Evolutionary conservation across 2,329 filamentous ascomycete species (phyloP), one percentile per base, ranked within the genome.

Genomic region (Alternaria sp.): DNA sequence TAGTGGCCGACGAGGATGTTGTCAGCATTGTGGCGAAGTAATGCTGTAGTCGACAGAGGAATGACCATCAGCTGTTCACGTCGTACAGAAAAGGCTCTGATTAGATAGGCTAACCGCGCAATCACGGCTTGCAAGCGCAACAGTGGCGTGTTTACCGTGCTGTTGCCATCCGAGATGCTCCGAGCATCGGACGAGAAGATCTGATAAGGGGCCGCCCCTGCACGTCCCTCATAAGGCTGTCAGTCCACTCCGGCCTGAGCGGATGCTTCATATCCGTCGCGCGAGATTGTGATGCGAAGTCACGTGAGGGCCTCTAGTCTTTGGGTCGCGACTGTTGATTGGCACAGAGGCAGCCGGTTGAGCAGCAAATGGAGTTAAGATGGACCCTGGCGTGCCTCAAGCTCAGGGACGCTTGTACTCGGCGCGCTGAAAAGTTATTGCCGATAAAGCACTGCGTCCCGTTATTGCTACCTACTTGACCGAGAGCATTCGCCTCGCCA

Each of bases 1-100:
- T 87, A 12, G 94, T 99, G 28, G 76, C 82, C 6, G 88, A 90
- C 70, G 88, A 89, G 77, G 88, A 90, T 80, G 88, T 90, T 54
- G 87, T 90, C 48, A 88, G 86, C 56, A 89, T 90, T 73, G 86
- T 90, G 58, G 74, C 75, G 7, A 78, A 75, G 56, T 77, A 57
- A 46, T 39, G 18, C 30, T 36, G 46, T 49, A 24, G 14, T 26
- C 6, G 36, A 41, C 5, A 28, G 14, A 32, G 20, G 51, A 30
- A 43, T 46, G 51, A 38, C 28, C 20, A 54, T 24, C 51, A 54
- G 28, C 41, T 24, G 51, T 32, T 32, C 26, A 42, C 51, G 26
- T 5, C 51, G 24, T 30, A 22, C n/a, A 20, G 43, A 39, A 11
- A 47, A 14, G 42, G 32, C 38, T 48, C 28, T 48, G 44, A 20